Evolutionary conservation across 1,139 yeast genomes (phyloP).

Genomic region (Geotrichum phurueaensis): DNA sequence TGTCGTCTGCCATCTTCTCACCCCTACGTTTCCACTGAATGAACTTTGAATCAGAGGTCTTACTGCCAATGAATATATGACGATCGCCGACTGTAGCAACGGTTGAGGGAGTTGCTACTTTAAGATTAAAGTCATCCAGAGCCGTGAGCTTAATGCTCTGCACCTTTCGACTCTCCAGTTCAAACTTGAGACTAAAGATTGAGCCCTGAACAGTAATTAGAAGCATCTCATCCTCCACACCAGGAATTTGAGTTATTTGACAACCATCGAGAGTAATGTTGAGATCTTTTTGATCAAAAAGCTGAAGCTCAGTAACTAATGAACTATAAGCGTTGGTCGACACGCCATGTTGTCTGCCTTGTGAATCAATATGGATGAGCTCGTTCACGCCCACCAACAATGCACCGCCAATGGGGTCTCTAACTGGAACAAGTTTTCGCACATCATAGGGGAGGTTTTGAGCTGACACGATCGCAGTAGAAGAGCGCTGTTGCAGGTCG

Average conservation of each 20-base stretch:
- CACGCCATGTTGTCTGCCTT: conserved; percentile 66
- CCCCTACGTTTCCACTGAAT: conserved; percentile 35
- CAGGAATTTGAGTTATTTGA: conserved; percentile 40
- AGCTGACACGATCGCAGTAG: conserved; percentile 61
- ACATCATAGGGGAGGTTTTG: conserved; percentile 71
- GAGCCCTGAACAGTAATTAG: conserved; percentile 50
- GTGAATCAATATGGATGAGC: conserved; percentile 70
- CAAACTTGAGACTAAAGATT: conserved; percentile 48
- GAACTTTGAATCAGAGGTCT: conserved; percentile 41
- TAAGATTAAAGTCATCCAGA: conserved; percentile 19
- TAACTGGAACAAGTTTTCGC: conserved; percentile 57
- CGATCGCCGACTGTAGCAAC: conserved; percentile 20
- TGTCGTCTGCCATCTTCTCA: conserved; percentile 20
- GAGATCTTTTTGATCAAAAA: conserved; percentile 49
- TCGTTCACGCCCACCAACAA: conserved; percentile 73
- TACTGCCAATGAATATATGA: conserved; percentile 42
- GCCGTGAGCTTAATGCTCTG: conserved; percentile 32
- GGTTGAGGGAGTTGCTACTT: conserved; percentile 25
- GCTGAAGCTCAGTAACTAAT: conserved; percentile 45
- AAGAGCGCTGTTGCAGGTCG: conserved; percentile 55
- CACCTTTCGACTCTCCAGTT: conserved; percentile 42
- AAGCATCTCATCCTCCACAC: conserved; percentile 46
- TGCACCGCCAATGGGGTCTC: conserved; percentile 64
- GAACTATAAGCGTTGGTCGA: conserved; percentile 54
- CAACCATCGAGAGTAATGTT: conserved; percentile 57